Base-by-base conservation (phyloP, 2,329 filamentous ascomycete species). In the Colletotrichum falcatum region DNA sequence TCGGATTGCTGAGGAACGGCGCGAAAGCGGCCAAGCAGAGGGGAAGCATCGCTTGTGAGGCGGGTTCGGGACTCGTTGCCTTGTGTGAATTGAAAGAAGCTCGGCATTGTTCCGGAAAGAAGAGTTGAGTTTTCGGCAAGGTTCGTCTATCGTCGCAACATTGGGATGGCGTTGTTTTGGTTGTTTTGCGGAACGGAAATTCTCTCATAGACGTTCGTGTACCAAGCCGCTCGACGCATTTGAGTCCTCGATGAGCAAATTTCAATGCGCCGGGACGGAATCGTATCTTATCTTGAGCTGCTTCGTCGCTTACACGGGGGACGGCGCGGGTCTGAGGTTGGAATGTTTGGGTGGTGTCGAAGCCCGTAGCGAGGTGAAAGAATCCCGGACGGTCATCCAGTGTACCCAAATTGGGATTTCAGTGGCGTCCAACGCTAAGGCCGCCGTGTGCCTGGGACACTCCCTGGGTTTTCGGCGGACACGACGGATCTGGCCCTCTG, bases 71-170 rank as follows among this genome's bases (percentile, higher is more conserved):
- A 86, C 80, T 91, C 90, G 76, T 82, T 85, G 78, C 89, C 90
- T 76, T 89, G 89, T 73, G 89, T 89, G 81, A 92, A 92, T 78
- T 87, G 84, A 81, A 92, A 91, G 83, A 91, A 90, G 76, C 86
- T 84, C 77, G 89, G 88, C 89, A 91, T 91, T 54, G 58, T 64
- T 71, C 59, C 37, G 26, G 46, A 35, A 23, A 5, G 2, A 46
- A 46, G 4, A 28, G n/a, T 56, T 51, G 71, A 66, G 75, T 37
- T 39, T 28, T 61, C 16, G 49, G 59, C 23, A 55, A 51, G 33
- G 8, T 35, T 37, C 46, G 28, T 26, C 33, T 68, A 68, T 68
- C 46, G 59, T 63, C 56, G 58, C 68, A 37, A 71, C 62, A 65
- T 66, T 63, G 46, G 56, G 44, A 30, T 63, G 37, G 48, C 46